Base-by-base conservation (phyloP, 345 rosid genomes). In the Linum tenue region DNA sequence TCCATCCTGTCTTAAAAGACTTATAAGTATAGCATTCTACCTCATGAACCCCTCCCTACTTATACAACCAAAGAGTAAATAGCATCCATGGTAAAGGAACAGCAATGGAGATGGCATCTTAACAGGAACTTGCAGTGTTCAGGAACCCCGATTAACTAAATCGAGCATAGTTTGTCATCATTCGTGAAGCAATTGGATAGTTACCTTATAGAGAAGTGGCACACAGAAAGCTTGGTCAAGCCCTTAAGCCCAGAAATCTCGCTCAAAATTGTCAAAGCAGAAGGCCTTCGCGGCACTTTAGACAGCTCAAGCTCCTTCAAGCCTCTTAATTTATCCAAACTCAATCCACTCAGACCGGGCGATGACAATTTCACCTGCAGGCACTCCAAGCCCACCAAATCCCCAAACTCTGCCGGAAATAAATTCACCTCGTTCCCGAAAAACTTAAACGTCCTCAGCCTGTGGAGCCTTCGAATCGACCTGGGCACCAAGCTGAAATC, bases 301-400 rank as follows among this genome's bases (percentile, higher is more conserved):
- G 91, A 85, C 35, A 94, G 77, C 68, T 94, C 92, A 16, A 94
- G 92, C 85, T 90, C 99, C 77, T 85, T 94, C 72, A 94, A 74
- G 37, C 83, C 85, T 66, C 82, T 77, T 68, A 94, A 76, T 73
- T 86, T 88, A 43, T 69, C 78, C 79, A 88, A 80, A 37, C 82
- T 75, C 67, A 86, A 68, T 17, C 89, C 86, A 39, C 79, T 83
- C 39, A 88, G 70, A 8, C 83, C 88, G 8, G 84, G 87, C 0
- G 86, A 72, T 1, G 97, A 85, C 31, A 94, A 62, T 78, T 85
- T 90, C 65, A 94, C 88, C 75, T 90, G 99, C 76, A 90, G 81
- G 41, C 87, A 74, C 77, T 94, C 99, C 76, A 94, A 79, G 38
- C 84, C 83, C 37, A 79, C 80, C 80, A 90, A 72, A 64, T 75